A percentile compares a stretch with the other conserved stretches of the same genome.
phyloP scores from a whole-genome alignment of 2,329 filamentous ascomycete genomes.

The Scedosporium minutisporum region DNA sequence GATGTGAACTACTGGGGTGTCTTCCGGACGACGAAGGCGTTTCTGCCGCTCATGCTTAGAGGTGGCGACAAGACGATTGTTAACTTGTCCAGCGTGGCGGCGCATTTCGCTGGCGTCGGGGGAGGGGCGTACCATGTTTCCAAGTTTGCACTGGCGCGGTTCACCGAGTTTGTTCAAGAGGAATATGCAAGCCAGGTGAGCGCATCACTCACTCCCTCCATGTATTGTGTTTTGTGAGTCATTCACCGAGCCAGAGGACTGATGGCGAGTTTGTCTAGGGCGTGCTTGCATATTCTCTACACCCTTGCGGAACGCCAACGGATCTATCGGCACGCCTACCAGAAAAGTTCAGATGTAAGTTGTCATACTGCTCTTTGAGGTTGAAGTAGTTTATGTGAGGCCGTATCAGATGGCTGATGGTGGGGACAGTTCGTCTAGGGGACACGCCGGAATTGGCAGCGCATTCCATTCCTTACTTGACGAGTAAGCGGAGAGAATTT shows the following conservation, averaged over 20 bases:
- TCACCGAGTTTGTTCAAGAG: conserved; percentile 36
- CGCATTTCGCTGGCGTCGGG: conserved; percentile 22
- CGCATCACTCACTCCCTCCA: background rate
- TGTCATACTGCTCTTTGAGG: background rate
- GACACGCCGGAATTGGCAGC: conserved; percentile 30
- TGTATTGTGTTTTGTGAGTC: background rate
- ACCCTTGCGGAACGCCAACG: conserved; percentile 29
- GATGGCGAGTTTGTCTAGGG: conserved; percentile 19
- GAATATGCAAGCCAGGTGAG: conserved; percentile 27
- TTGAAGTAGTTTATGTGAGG: background rate
- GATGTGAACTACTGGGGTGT: conserved; percentile 42
- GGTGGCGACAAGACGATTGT: conserved; percentile 30
- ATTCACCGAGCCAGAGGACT: background rate
- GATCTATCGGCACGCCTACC: conserved; percentile 14
- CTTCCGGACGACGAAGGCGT: conserved; percentile 33
- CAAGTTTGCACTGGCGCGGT: conserved; percentile 38
- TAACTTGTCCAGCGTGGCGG: conserved; percentile 35
- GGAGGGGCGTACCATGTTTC: conserved; percentile 33
- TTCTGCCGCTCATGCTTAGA: conserved; percentile 36
- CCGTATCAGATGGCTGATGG: background rate
- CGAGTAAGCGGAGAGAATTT: conserved; percentile 31
- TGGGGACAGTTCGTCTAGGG: conserved; percentile 10
- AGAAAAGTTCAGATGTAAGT: conserved; percentile 2
- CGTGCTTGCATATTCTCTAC: conserved; percentile 27
- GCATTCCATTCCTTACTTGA: conserved; percentile 34